These are phyloP conservation scores for Eucalyptus erythrocorys DNA, from an alignment of 345 rosid genomes.

Conservation along the genomic window DNA sequence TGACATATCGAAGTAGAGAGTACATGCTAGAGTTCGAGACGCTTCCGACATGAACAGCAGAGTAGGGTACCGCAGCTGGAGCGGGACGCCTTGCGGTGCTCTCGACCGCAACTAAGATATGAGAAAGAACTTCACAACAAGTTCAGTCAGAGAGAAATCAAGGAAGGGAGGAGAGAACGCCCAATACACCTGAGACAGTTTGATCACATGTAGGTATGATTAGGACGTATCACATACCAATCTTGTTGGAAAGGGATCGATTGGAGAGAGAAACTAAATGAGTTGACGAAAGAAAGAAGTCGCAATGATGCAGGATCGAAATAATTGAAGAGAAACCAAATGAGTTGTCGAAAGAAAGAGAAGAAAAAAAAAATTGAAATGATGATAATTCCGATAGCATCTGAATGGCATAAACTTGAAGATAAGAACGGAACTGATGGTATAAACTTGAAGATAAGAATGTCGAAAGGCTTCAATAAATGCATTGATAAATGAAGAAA, in stretches of 20 bases:
- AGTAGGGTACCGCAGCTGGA: neutral
- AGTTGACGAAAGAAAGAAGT: neutral
- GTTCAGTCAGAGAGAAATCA: neutral
- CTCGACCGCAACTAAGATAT: neutral
- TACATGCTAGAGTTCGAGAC: neutral
- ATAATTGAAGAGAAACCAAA: neutral
- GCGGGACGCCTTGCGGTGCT: neutral
- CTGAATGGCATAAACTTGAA: neutral
- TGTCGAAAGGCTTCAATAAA: fast-evolving
- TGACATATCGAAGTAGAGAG: neutral
- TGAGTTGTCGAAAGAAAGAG: neutral
- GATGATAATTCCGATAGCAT: neutral
- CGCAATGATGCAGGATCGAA: neutral
- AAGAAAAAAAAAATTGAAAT: neutral
- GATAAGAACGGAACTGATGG: too few relatives aligned
- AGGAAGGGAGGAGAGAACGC: neutral
- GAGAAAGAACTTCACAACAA: neutral
- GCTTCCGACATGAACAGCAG: neutral
- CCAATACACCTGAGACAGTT: neutral
- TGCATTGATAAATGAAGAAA: neutral
- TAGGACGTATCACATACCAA: neutral
- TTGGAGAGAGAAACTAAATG: neutral
- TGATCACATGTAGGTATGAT: neutral
- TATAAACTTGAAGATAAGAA: neutral
- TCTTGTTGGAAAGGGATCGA: neutral